Evolutionary conservation across 768 basidiomycete species (phyloP), one percentile per base, ranked within the genome.

Genomic region (Kwoniella sp.): DNA sequence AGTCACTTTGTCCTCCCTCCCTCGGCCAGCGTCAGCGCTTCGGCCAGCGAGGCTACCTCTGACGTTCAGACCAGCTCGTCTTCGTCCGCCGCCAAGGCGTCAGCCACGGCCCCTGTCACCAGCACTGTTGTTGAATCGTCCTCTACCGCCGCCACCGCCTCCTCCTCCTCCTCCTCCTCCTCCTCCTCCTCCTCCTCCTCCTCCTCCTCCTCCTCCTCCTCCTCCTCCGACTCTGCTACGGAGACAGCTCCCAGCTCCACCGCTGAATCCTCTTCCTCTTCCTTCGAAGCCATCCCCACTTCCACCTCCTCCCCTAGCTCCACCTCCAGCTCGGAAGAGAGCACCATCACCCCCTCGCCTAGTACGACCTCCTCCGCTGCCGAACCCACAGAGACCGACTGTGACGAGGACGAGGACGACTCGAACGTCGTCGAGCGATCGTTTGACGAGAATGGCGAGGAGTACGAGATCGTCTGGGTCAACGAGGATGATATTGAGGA

Each of bases 391-490:
- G 37, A 55, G n/a, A 49, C 41, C 4, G 56, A 51, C 15, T 53
- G 52, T 19, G 50, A 40, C 22, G 39, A 41, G 31, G 49, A 29
- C 2, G 45, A 38, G 3, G 42, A 31, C 29, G 33, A 23, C 0
- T 34, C 47, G 2, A 55, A 53, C 33, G 28, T 55, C 7, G 46
- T 34, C 17, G 61, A 56, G 34, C 38, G 57, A 19, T 41, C 41
- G 19, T 36, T 51, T 28, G 46, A 45, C n/a, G 39, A 37, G 2
- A 48, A 46, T 19, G 43, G 48, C 5, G 61, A 49, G 19, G 57
- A 63, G 27, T 59, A 46, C 25, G 62, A 63, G 26, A 52, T 60
- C 23, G 52, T 63, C 15, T 63, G 62, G 62, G 62, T 63, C 1
- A 44, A 59, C 20, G 58, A 63, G 26, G 51, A 53, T 36, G 62